These are phyloP conservation scores for Coniosporium tulheliwenetii DNA, from an alignment of 2,329 filamentous ascomycete species.

Conservation along the genomic window DNA sequence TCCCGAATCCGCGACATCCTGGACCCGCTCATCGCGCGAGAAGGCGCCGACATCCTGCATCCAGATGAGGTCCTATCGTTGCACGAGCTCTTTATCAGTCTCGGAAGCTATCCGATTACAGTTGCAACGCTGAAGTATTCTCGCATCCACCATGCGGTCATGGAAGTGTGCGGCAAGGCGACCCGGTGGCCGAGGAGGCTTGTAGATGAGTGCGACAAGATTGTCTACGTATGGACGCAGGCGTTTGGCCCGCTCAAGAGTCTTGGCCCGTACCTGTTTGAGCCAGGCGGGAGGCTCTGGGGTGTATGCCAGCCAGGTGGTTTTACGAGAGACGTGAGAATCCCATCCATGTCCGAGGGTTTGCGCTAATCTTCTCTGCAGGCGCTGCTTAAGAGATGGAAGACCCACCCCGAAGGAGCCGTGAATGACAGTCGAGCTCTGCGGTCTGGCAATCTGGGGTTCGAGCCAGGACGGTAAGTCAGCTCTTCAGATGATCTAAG, in stretches of 20 bases:
- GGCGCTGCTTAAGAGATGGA: conserved; percentile 18
- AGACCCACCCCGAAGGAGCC: conserved; percentile 14
- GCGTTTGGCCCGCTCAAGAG: conserved; percentile 21
- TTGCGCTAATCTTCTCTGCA: conserved; percentile 3
- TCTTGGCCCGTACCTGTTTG: conserved; percentile 24
- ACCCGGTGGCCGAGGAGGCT: conserved; percentile 31
- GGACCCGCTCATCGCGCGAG: conserved; percentile 27
- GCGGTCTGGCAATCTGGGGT: conserved; percentile 25
- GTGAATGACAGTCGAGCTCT: conserved; percentile 13
- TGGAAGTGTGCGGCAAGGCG: conserved; percentile 25
- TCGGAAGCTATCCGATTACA: conserved; percentile 12
- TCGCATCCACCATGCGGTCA: conserved; percentile 29
- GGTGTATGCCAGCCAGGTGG: conserved; percentile 23
- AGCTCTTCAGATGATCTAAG: background rate
- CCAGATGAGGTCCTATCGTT: conserved; percentile 28
- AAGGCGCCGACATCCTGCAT: conserved; percentile 25
- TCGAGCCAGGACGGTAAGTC: conserved; percentile 29
- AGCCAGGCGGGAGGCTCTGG: conserved; percentile 25
- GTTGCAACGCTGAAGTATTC: conserved; percentile 22
- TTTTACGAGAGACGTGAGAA: conserved; percentile 6
- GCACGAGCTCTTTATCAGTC: conserved; percentile 22
- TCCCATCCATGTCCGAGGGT: no score
- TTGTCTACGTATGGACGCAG: conserved; percentile 22
- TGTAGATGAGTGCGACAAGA: conserved; percentile 27
- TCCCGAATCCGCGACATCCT: conserved; percentile 32